phyloP scores from a whole-genome alignment of 805 yeast species.

The Blastobotrys chiropterorum region DNA sequence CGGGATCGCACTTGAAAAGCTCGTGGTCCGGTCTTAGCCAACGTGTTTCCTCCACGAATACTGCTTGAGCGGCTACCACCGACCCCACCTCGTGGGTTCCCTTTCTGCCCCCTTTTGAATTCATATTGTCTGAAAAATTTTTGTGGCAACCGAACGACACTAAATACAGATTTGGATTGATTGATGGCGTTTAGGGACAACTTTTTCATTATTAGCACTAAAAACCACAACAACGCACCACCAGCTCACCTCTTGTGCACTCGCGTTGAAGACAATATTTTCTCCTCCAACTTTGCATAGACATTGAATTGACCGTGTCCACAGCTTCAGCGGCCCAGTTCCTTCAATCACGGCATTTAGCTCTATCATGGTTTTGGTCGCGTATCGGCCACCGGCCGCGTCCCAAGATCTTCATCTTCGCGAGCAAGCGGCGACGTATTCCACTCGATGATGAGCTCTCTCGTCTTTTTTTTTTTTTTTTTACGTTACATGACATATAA shows the following conservation, averaged over 20 bases:
- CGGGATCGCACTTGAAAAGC: constrained; percentile 18
- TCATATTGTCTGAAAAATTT: constrained; percentile 10
- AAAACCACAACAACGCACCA: no score
- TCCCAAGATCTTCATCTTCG: no score
- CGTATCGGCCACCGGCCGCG: not conserved
- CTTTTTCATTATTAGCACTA: no score
- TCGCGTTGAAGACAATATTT: constrained; percentile 13
- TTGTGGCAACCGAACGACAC: constrained; percentile 11
- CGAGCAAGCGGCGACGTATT: no score
- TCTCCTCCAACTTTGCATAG: constrained; percentile 14
- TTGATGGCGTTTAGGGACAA: constrained; percentile 13
- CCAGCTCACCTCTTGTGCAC: constrained; percentile 8
- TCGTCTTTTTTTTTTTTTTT: no score
- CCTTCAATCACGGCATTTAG: constrained; percentile 15
- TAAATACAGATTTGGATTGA: constrained; percentile 18
- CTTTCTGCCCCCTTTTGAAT: not conserved
- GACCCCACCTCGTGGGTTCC: not conserved
- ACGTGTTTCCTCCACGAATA: not conserved
- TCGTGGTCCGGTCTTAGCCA: not conserved
- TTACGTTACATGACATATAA: not conserved
- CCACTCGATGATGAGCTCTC: no score
- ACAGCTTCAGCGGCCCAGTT: constrained; percentile 10
- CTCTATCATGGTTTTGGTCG: constrained; percentile 1
- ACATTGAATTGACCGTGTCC: constrained; percentile 13
- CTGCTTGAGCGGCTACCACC: not conserved